Evolutionary conservation across 306 rosid genomes (phyloP).

Genomic region (Canavalia ensiformis): DNA sequence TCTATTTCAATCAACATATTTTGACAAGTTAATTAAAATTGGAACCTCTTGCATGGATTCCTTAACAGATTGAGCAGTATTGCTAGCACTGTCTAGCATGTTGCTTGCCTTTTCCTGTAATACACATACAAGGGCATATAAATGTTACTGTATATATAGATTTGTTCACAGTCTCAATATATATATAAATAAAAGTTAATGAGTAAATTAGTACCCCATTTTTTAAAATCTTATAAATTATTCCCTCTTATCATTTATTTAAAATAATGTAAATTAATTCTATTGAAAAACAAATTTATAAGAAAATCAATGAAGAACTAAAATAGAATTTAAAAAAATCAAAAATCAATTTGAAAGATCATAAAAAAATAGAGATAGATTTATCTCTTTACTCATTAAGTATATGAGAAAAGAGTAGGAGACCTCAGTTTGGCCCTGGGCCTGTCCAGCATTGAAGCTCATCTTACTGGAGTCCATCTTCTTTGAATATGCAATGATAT

Average conservation of each 20-base stretch:
- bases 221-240: too few relatives aligned
- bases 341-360: too few relatives aligned
- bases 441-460: slow-evolving; percentile 65
- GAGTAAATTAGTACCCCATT: too few relatives aligned
- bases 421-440: slow-evolving; percentile 77
- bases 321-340: too few relatives aligned
- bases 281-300: too few relatives aligned
- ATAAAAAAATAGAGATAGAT: too few relatives aligned
- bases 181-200: too few relatives aligned
- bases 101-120: slow-evolving; percentile 65
- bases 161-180: not conserved
- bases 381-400: too few relatives aligned
- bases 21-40: not conserved
- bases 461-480: slow-evolving; percentile 53
- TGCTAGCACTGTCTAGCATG: slow-evolving; percentile 59
- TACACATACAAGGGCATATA: not conserved
- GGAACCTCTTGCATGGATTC: slow-evolving; percentile 59
- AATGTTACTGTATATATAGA: not conserved
- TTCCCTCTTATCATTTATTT: too few relatives aligned
- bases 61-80: slow-evolving; percentile 61
- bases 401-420: not conserved
- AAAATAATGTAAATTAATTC: too few relatives aligned
- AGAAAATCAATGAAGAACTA: too few relatives aligned
- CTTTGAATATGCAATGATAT: not conserved
- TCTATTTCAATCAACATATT: not conserved